Percentiles rank a stretch among this genome's conserved stretches.
Evolutionary conservation across 78 protist genomes (phyloP).

Genomic region (Dictyostelium purpureum): DNA sequence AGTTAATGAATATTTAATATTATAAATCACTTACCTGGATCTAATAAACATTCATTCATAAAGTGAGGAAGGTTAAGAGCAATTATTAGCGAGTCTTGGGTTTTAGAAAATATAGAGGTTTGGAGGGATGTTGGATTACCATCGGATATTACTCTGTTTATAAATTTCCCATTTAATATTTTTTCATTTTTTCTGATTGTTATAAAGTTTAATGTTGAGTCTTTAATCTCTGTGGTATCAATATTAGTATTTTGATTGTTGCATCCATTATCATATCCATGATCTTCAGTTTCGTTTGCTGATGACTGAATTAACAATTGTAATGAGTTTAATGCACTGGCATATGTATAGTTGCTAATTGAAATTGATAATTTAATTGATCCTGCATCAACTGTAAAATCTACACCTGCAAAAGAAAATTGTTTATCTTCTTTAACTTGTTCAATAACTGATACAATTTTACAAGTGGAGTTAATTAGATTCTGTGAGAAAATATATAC

Average conservation of each 20-base stretch:
- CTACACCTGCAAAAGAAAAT: neutral
- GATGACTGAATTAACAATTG: neutral
- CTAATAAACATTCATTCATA: neutral
- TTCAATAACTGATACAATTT: neutral
- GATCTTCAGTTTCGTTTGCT: neutral
- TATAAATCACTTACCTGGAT: conserved; percentile 35
- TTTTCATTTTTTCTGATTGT: conserved; percentile 26
- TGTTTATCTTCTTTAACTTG: neutral
- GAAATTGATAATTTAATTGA: neutral
- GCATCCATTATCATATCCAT: too few relatives aligned
- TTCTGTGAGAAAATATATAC: neutral
- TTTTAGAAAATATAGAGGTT: neutral
- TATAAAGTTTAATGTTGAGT: neutral
- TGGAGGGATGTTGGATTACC: neutral
- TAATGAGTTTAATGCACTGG: neutral
- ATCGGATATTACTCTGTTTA: conserved; percentile 8
- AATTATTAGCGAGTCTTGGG: neutral
- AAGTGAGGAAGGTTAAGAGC: conserved; percentile 26
- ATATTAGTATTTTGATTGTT: neutral
- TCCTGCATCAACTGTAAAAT: neutral
- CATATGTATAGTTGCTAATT: neutral
- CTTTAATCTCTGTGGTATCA: neutral
- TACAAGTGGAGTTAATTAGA: neutral
- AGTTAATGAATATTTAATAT: neutral
- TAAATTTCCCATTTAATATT: conserved; percentile 28